Evolutionary conservation across 78 protist genomes (phyloP), one percentile per base, ranked within the genome.

Genomic region (Reticulomyxa filosa): DNA sequence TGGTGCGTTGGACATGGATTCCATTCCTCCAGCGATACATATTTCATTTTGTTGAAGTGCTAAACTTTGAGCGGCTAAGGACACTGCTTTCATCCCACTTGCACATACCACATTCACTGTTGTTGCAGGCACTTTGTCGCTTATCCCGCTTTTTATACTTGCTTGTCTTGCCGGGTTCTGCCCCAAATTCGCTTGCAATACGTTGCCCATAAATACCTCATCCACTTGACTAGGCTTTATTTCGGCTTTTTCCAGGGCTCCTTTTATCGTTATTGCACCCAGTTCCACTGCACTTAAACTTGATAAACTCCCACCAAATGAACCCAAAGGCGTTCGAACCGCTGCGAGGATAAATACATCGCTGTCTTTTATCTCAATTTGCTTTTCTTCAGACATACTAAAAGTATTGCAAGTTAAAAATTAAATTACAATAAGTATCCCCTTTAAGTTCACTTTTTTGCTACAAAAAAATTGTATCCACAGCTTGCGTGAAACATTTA

Each of bases 121-220:
- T 3, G 79, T 71, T 61, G 81, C 62, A 20, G 33, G 25, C n/a
- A 26, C 13, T 6, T 38, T 0, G 10, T 59, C 22, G 38, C 74
- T 51, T 0, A 66, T 29, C 1, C 89, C 88, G 0, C 89, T 88
- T 2, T 73, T 79, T 0, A 74, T 5, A 0, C 83, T 81, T 25
- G 85, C 88, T 62, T 88, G 95, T 25, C 86, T 74, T 1, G 89
- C 89, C 2, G 95, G 95, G 1, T 89, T 83, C 70, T 79, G 84
- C 5, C 84, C 85, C 4, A 80, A 33, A 37, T 67, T 75, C 0
- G 89, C 75, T 0, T 56, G 20, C 23, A 85, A 27, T 3, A 89
- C 96, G 63, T 89, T 85, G 57, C 96, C 96, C 46, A 89, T 62
- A 51, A 65, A 42, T 20, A 52, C 85, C 53, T 88, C 89, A 48